Percentiles rank a stretch among this genome's conserved stretches.
These are phyloP conservation scores for Neotropicomus parvogracilis DNA, from an alignment of 1,284 basidiomycete genomes.

Conservation along the genomic window DNA sequence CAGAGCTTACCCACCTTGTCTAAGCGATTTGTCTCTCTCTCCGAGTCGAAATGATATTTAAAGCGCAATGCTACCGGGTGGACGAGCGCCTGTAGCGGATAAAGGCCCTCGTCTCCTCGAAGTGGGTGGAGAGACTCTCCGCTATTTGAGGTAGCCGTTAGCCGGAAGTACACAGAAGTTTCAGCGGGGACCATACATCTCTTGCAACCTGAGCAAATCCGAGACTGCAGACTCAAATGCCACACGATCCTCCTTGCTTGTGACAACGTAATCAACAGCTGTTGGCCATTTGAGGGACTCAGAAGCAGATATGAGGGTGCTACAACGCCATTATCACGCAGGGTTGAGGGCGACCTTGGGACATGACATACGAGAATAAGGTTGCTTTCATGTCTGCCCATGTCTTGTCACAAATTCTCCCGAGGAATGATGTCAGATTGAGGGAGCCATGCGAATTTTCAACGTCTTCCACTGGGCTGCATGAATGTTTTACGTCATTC, in stretches of 20 bases:
- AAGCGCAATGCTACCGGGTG: conserved; percentile 85
- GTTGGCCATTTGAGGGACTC: conserved; percentile 83
- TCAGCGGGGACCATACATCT: conserved; percentile 50
- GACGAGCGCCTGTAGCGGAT: conserved; percentile 82
- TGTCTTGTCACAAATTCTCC: conserved; percentile 58
- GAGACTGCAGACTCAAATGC: conserved; percentile 73
- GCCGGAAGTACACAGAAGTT: neutral
- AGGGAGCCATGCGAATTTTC: conserved; percentile 38
- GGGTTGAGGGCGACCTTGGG: neutral
- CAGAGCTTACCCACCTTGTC: conserved; percentile 67
- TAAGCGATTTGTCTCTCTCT: conserved; percentile 82
- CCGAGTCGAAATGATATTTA: conserved; percentile 92
- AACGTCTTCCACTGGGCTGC: conserved; percentile 43
- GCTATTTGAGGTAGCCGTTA: conserved; percentile 39
- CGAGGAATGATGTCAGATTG: conserved; percentile 56
- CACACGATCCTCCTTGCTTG: conserved; percentile 47
- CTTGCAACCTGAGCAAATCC: conserved; percentile 74
- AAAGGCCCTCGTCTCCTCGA: conserved; percentile 53
- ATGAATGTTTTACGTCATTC: conserved; percentile 41
- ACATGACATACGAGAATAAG: conserved; percentile 57
- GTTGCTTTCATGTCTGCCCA: conserved; percentile 71
- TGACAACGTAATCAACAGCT: conserved; percentile 58
- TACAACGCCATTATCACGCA: conserved; percentile 29
- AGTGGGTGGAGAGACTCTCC: conserved; percentile 37
- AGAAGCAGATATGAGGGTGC: conserved; percentile 57